Conservation (phyloP, 768 basidiomycete species). For the Jaapia argillacea region DNA sequence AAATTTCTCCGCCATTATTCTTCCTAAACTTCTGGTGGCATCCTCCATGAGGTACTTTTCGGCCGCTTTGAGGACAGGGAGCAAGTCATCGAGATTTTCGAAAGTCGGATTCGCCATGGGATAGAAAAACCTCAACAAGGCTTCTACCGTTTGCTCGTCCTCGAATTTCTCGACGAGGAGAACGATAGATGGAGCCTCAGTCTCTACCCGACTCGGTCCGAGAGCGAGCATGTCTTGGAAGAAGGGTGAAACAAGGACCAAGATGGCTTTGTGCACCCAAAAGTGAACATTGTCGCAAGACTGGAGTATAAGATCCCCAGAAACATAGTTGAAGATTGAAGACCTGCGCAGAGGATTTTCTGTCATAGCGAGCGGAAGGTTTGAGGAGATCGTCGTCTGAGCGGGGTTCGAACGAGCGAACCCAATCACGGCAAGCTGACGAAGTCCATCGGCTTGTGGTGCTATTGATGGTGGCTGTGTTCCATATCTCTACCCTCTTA, state of each 20-base stretch:
- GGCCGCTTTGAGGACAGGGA: neutral
- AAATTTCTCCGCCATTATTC: neutral
- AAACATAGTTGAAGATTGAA: conserved; percentile 1
- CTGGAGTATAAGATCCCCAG: conserved; percentile 6
- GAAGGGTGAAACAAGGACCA: conserved; percentile 8
- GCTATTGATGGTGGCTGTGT: too few species aligned
- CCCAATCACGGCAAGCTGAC: too few species aligned
- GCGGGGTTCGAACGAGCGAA: too few species aligned
- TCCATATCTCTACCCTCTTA: too few species aligned
- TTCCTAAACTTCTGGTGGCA: neutral
- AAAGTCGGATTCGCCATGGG: neutral
- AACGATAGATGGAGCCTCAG: neutral
- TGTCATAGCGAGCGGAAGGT: too few species aligned
- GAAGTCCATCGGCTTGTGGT: too few species aligned
- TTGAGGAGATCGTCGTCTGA: too few species aligned
- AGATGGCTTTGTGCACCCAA: conserved; percentile 6
- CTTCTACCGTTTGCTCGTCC: neutral
- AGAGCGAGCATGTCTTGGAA: conserved; percentile 10
- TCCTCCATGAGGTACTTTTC: neutral
- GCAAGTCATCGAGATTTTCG: neutral
- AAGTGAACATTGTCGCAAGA: conserved; percentile 7
- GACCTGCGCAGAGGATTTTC: neutral
- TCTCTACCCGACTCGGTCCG: too few species aligned
- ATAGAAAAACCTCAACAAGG: neutral
- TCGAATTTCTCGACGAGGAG: too few species aligned